Evolutionary conservation across 805 yeast genomes (phyloP), one percentile per base, ranked within the genome.

Genomic region (Pichia nanzhaoensis): DNA sequence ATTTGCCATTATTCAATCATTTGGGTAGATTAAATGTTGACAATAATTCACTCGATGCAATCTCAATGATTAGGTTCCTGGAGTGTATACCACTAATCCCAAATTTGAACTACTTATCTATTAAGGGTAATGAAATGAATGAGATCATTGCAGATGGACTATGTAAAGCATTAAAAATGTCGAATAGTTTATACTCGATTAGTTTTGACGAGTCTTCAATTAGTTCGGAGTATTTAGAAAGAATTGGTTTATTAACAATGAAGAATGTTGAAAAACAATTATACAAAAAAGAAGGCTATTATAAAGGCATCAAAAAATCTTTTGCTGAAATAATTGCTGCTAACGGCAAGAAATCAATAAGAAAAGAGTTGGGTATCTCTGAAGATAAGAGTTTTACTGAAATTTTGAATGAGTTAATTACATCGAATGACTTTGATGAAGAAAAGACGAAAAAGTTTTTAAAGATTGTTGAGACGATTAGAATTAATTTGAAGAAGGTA

Each of bases 181-280:
- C 89, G 0, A 71, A 72, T 20, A 72, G 81, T n/a, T 65, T 90
- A 38, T 75, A 80, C 42, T 77, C 80, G 14, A 63, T 87, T 34
- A 93, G 84, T 52, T 69, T 85, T 41, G 90, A 85, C 54, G 72
- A 72, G 46, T 80, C 72, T 18, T 63, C 70, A 18, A 71, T 85
- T 52, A 82, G 90, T 12, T 76, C 74, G 43, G 68, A 73, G 41
- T 72, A 82, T 51, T 79, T 77, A 55, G 84, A 88, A 35, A 75
- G 80, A 55, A 75, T 89, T 47, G 93, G 95, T 1, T 71, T 85
- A 37, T 80, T 84, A 54, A 76, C 93, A 39, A 81, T 90, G 82
- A 75, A 83, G 55, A 90, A 90, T 61, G 82, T 89, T 82, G 88
- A 83, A 54, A 60, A 66, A 19, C 69, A 73, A 42, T 64, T 82